Conservation (phyloP, 164 flowering plant species). For the Aristolochia contorta region DNA sequence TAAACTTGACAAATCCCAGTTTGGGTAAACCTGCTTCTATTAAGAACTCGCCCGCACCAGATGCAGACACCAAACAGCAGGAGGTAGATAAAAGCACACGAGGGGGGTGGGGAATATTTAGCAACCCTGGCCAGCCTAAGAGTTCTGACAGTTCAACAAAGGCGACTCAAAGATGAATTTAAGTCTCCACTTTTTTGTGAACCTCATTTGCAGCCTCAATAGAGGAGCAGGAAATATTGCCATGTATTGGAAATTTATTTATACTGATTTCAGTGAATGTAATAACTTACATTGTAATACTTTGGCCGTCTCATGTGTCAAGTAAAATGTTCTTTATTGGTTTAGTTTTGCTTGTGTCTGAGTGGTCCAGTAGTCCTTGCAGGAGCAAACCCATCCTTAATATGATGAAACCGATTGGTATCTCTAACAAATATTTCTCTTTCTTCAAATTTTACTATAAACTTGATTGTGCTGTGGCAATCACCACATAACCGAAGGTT, state of each 20-base stretch:
- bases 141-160: neutral
- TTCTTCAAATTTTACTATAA: slow-evolving; percentile 44
- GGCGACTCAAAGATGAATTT: slow-evolving; percentile 13
- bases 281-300: neutral
- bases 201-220: neutral
- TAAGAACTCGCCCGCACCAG: slow-evolving; percentile 2
- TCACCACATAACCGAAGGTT: slow-evolving; percentile 72
- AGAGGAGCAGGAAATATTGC: neutral
- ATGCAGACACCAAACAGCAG: slow-evolving; percentile 9
- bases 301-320: neutral
- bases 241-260: neutral
- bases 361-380: slow-evolving; percentile 57
- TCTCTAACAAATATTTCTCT: slow-evolving; percentile 67
- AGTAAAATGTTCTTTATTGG: neutral
- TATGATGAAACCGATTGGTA: slow-evolving; percentile 69
- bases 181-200: neutral
- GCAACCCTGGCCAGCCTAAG: slow-evolving; percentile 4
- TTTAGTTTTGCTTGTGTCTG: neutral
- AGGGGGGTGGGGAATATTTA: slow-evolving; percentile 24
- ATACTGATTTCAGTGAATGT: neutral
- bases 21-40: neutral
- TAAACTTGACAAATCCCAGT: neutral
- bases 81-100: slow-evolving; percentile 3
- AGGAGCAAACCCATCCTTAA: slow-evolving; percentile 60
- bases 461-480: slow-evolving; percentile 56